Conservation (phyloP, 2,329 filamentous ascomycete species). For the Nigrospora sphaerica region DNA sequence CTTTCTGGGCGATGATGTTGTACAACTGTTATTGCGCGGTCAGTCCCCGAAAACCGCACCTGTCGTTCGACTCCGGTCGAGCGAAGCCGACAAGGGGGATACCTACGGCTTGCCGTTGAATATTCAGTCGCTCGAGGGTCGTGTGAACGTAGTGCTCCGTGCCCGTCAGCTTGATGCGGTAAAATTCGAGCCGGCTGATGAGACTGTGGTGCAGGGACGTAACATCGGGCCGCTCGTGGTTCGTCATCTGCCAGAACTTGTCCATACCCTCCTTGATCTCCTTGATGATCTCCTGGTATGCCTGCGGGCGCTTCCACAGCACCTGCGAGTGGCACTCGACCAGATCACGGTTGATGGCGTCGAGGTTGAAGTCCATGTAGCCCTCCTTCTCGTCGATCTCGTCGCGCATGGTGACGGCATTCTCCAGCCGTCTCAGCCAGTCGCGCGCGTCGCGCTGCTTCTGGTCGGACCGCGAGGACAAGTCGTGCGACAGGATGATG, state of each 20-base stretch:
- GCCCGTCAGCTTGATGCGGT: constrained; percentile 52
- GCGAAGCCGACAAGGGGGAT: not conserved
- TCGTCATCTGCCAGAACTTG: constrained; percentile 27
- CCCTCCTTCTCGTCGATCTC: constrained; percentile 50
- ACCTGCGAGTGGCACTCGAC: constrained; percentile 58
- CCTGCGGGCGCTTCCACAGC: constrained; percentile 56
- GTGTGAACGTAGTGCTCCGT: constrained; percentile 58
- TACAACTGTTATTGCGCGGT: constrained; percentile 39
- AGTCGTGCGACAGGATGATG: constrained; percentile 52
- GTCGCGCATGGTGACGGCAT: constrained; percentile 53
- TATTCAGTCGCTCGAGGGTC: constrained; percentile 52
- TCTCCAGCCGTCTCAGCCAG: constrained; percentile 54
- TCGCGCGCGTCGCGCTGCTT: constrained; percentile 57
- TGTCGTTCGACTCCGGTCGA: too few relatives aligned
- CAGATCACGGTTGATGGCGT: constrained; percentile 53
- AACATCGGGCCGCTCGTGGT: constrained; percentile 10
- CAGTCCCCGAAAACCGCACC: not conserved
- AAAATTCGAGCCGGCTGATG: constrained; percentile 49
- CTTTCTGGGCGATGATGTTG: constrained; percentile 59
- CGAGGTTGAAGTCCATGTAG: constrained; percentile 49
- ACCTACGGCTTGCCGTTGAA: constrained; percentile 54
- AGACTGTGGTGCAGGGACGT: constrained; percentile 42
- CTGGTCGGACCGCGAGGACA: constrained; percentile 48
- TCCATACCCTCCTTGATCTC: constrained; percentile 42
- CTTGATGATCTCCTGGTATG: constrained; percentile 47